Percentiles rank a stretch among this genome's conserved stretches.
Conservation (phyloP, 768 basidiomycete species). For the Dacryopinax primogenitus region DNA sequence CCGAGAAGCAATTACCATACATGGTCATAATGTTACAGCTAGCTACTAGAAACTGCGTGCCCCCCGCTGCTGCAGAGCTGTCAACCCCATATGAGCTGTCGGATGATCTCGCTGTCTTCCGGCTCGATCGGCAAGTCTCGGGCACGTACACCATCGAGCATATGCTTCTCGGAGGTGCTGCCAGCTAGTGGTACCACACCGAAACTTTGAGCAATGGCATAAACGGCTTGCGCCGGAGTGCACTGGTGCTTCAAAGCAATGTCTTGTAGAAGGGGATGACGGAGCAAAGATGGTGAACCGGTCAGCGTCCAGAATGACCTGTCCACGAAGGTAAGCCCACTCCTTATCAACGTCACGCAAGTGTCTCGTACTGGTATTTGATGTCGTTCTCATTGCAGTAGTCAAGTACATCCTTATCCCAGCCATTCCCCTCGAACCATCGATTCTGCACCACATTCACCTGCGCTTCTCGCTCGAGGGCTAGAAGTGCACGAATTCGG, state of each 20-base stretch:
- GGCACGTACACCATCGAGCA: slow-evolving; percentile 48
- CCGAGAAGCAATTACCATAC: not conserved
- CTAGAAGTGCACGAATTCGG: slow-evolving; percentile 42
- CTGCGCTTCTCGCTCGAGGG: slow-evolving; percentile 38
- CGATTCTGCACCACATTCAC: slow-evolving; percentile 71
- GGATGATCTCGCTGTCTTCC: slow-evolving; percentile 17
- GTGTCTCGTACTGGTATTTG: slow-evolving; percentile 50
- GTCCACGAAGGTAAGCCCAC: not conserved
- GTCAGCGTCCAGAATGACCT: slow-evolving; percentile 83
- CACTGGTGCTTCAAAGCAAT: slow-evolving; percentile 38
- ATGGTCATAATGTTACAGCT: not conserved
- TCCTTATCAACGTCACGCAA: not conserved
- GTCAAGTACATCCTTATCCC: slow-evolving; percentile 52
- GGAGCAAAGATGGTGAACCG: slow-evolving; percentile 54
- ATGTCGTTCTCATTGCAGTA: slow-evolving; percentile 53
- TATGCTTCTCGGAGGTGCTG: slow-evolving; percentile 53
- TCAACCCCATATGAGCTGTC: not conserved
- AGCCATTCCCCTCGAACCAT: slow-evolving; percentile 70
- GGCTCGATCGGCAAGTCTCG: slow-evolving; percentile 29
- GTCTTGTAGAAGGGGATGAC: slow-evolving; percentile 34
- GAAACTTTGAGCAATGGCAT: slow-evolving; percentile 51
- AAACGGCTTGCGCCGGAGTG: slow-evolving; percentile 55
- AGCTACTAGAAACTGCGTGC: not conserved
- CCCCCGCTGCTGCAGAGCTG: not conserved
- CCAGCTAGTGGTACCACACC: slow-evolving; percentile 65